Conservation (phyloP, 192 early-diverging fungal species). For the Lobulomyces angularis region DNA sequence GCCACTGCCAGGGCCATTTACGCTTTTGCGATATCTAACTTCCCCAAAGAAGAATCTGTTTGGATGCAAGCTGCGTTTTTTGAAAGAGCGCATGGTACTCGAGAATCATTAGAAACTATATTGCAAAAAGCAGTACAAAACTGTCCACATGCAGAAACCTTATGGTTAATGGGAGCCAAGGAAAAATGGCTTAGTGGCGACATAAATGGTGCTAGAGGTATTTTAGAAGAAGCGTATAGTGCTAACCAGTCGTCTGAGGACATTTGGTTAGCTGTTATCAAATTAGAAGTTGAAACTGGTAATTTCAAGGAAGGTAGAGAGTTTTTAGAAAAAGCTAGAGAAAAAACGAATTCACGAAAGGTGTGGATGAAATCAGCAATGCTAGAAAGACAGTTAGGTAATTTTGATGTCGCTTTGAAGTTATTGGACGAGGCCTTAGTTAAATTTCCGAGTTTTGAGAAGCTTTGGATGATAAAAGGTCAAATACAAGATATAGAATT, state of each 20-base stretch:
- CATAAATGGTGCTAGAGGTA: slow-evolving; percentile 66
- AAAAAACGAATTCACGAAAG: slow-evolving; percentile 55
- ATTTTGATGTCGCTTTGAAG: slow-evolving; percentile 49
- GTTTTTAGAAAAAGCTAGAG: slow-evolving; percentile 63
- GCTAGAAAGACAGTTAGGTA: slow-evolving; percentile 65
- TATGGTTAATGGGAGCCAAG: slow-evolving; percentile 97
- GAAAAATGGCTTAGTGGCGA: slow-evolving; percentile 81
- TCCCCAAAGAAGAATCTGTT: slow-evolving; percentile 65
- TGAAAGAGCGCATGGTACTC: slow-evolving; percentile 73
- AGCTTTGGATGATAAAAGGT: slow-evolving; percentile 91
- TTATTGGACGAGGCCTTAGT: slow-evolving; percentile 52
- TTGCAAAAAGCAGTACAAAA: slow-evolving; percentile 72
- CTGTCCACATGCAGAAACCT: slow-evolving; percentile 80
- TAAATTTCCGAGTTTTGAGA: slow-evolving; percentile 64
- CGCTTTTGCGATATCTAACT: slow-evolving; percentile 60
- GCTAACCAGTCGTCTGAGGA: slow-evolving; percentile 86
- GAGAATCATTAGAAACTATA: slow-evolving; percentile 59
- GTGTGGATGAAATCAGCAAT: slow-evolving; percentile 96
- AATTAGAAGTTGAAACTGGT: slow-evolving; percentile 82
- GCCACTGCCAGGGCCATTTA: slow-evolving; percentile 81
- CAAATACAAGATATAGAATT: slow-evolving; percentile 58
- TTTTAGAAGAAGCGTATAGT: slow-evolving; percentile 74
- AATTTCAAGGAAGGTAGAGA: slow-evolving; percentile 64
- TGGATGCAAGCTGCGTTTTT: slow-evolving; percentile 79
- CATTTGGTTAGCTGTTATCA: slow-evolving; percentile 91